A percentile compares a stretch with the other conserved stretches of the same genome.
Evolutionary conservation across 2,329 filamentous ascomycete species (phyloP).

Genomic region (Endocalyx cinctus): DNA sequence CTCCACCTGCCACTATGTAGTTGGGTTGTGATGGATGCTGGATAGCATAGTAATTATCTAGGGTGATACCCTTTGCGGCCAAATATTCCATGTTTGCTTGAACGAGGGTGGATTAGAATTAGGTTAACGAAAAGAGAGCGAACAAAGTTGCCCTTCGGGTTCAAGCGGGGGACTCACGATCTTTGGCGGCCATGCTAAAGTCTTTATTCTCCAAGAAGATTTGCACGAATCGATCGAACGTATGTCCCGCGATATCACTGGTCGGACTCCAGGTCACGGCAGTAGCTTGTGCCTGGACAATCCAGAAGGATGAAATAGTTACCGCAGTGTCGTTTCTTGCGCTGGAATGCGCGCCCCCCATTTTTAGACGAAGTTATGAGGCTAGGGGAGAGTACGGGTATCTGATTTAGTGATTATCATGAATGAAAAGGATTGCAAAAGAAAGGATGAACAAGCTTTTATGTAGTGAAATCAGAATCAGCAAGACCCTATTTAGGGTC

Average conservation of each 20-base stretch:
- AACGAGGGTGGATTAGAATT: conserved; percentile 1
- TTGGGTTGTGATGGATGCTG: conserved; percentile 59
- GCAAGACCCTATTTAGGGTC: no score
- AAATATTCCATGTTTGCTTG: conserved; percentile 41
- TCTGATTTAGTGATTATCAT: no score
- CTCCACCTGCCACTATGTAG: conserved; percentile 54
- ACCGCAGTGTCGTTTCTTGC: no score
- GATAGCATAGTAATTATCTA: conserved; percentile 49
- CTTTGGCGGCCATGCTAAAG: conserved; percentile 45
- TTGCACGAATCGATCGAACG: conserved; percentile 55
- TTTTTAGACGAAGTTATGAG: no score
- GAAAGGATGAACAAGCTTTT: no score
- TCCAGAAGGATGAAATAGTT: no score
- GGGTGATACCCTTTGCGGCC: conserved; percentile 48
- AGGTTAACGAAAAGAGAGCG: neutral
- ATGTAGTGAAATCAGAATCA: no score
- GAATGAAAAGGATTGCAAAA: no score
- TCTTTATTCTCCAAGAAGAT: conserved; percentile 61
- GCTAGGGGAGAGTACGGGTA: no score
- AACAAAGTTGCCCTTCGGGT: neutral
- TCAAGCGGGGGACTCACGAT: conserved; percentile 27
- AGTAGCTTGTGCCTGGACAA: conserved; percentile 36
- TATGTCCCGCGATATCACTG: conserved; percentile 46
- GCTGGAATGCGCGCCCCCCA: no score
- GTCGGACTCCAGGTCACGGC: conserved; percentile 39